A percentile compares a stretch with the other conserved stretches of the same genome.
Evolutionary conservation across 176 grass and related monocot species (phyloP).

Genomic region (Oryza rufipogon): DNA sequence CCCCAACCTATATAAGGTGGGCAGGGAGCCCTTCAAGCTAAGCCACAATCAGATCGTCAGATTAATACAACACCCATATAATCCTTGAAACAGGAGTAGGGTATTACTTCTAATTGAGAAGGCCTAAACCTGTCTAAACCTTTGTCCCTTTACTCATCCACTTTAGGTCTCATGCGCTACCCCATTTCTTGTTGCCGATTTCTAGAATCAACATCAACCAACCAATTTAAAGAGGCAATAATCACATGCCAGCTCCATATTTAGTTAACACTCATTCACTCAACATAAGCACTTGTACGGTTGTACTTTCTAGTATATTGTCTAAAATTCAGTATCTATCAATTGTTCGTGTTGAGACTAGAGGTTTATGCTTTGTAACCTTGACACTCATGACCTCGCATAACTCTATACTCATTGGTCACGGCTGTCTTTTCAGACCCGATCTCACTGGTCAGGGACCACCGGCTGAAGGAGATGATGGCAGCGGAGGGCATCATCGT

Average conservation of each 20-base stretch:
- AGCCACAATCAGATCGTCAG: no score
- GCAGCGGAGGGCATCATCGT: slow-evolving; percentile 66
- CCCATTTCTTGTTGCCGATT: no score
- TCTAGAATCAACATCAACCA: not conserved
- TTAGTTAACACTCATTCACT: not conserved
- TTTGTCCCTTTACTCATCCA: no score
- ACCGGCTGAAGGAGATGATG: slow-evolving; percentile 78
- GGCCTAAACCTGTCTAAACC: no score
- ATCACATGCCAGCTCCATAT: not conserved
- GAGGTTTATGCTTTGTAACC: not conserved
- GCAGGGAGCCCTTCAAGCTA: no score
- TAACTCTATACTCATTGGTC: slow-evolving; percentile 18
- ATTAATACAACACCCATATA: no score
- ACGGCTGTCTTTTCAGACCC: slow-evolving; percentile 68
- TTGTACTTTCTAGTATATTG: not conserved
- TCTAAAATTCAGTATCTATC: not conserved
- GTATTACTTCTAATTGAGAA: no score
- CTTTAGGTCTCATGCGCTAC: no score
- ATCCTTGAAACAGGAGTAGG: no score
- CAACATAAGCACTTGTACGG: not conserved
- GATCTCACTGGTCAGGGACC: slow-evolving; percentile 84
- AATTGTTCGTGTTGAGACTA: slow-evolving; percentile 26
- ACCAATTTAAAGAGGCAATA: slow-evolving; percentile 23
- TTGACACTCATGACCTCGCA: slow-evolving; percentile 6
- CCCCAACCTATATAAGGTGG: no score